Evolutionary conservation across 2,329 filamentous ascomycete genomes (phyloP).

Genomic region (Neophaeococcomyces mojaviensis): DNA sequence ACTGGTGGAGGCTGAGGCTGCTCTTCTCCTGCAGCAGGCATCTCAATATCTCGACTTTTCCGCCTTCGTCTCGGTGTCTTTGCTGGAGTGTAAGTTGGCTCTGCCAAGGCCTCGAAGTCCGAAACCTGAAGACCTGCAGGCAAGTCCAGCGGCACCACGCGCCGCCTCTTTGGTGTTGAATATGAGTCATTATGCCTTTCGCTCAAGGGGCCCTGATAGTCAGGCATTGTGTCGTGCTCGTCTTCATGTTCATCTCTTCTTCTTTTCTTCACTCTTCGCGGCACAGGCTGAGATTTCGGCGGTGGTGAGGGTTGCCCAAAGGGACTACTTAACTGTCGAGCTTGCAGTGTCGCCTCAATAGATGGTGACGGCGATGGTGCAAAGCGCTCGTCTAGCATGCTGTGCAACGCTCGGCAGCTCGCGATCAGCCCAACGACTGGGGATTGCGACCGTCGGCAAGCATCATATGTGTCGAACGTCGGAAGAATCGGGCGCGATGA

Average conservation of each 20-base stretch:
- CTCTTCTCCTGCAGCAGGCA: constrained; percentile 15
- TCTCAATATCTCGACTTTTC: constrained; percentile 12
- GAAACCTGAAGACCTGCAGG: constrained; percentile 36
- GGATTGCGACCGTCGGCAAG: constrained; percentile 1
- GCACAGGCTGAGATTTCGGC: constrained; percentile 14
- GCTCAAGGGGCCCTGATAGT: constrained; percentile 16
- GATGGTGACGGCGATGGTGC: background rate
- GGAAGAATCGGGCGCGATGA: constrained; percentile 17
- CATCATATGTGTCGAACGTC: constrained; percentile 30
- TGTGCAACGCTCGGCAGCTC: constrained; percentile 23
- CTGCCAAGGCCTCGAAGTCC: constrained; percentile 34
- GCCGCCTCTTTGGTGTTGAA: constrained; percentile 38
- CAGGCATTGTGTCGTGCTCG: constrained; percentile 18
- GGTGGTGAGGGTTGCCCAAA: constrained; percentile 23
- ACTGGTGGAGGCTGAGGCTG: constrained; percentile 9
- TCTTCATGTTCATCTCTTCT: constrained; percentile 28
- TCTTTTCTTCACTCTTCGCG: constrained; percentile 34
- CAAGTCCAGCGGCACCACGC: constrained; percentile 36
- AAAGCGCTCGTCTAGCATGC: constrained; percentile 22
- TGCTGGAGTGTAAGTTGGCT: constrained; percentile 22
- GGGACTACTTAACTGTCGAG: constrained; percentile 25
- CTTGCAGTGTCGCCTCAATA: constrained; percentile 24
- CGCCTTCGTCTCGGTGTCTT: constrained; percentile 17
- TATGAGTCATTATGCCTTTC: constrained; percentile 12
- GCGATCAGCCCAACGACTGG: constrained; percentile 28